phyloP scores from a whole-genome alignment of 257 asterid genomes.

The Nicotiana tabacum region DNA sequence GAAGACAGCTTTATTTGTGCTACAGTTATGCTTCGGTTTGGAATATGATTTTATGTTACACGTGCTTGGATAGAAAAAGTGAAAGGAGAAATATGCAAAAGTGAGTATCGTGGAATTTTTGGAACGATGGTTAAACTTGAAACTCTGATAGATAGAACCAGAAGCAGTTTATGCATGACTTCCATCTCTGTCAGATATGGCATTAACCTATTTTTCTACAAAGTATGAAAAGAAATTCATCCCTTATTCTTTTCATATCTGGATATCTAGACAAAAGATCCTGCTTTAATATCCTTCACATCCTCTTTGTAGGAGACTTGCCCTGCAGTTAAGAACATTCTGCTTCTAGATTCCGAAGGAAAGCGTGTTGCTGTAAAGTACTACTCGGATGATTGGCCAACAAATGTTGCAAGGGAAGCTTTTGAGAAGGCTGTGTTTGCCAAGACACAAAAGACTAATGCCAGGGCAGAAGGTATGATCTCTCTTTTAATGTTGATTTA shows the following conservation, averaged over 20 bases:
- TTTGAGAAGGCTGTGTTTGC: slow-evolving; percentile 68
- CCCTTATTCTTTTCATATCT: not conserved
- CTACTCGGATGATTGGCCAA: slow-evolving; percentile 78
- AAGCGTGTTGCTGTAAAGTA: slow-evolving; percentile 72
- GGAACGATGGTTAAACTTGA: not conserved
- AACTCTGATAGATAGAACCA: not conserved
- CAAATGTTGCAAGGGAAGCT: slow-evolving; percentile 57
- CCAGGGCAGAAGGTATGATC: slow-evolving; percentile 66
- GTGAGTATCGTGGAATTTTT: not conserved
- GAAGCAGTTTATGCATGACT: not conserved
- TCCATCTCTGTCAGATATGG: not conserved
- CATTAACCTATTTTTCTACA: not conserved
- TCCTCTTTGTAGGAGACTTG: slow-evolving; percentile 42
- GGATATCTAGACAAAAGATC: not conserved
- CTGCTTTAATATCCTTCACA: not conserved
- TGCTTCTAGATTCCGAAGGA: slow-evolving; percentile 80
- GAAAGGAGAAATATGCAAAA: not conserved
- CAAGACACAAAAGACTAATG: slow-evolving; percentile 77
- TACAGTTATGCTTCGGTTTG: not conserved
- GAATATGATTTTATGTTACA: not conserved
- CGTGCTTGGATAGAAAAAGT: not conserved
- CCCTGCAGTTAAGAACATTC: slow-evolving; percentile 68
- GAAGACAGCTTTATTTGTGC: not conserved
- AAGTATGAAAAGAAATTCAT: not conserved
- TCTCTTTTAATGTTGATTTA: slow-evolving; percentile 1